Percentiles rank a stretch among this genome's conserved stretches.
Conservation (phyloP, 2,329 filamentous ascomycete species). For the Aschersonia sp. region DNA sequence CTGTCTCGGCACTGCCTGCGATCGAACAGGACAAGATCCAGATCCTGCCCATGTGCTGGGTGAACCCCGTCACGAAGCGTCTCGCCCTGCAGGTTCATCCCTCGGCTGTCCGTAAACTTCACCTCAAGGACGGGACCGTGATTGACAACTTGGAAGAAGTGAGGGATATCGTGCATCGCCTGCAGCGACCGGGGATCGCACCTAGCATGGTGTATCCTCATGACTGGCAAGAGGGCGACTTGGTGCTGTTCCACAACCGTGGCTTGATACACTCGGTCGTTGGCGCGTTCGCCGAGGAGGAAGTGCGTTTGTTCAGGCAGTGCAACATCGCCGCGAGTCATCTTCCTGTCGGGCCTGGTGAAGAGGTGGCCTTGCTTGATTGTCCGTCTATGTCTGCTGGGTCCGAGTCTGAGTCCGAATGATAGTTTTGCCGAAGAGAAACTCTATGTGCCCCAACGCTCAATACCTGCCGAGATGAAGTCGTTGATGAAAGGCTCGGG, state of each 20-base stretch:
- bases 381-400: not conserved
- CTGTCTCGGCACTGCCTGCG: conserved; percentile 42
- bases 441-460: too few species aligned
- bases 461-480: too few species aligned
- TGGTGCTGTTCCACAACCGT: conserved; percentile 67
- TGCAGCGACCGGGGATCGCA: conserved; percentile 60
- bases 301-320: conserved; percentile 62
- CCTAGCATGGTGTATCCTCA: conserved; percentile 56
- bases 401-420: too few species aligned
- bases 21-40: conserved; percentile 54
- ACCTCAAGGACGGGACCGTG: conserved; percentile 49
- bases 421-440: too few species aligned
- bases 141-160: conserved; percentile 55
- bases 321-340: conserved; percentile 62
- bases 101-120: conserved; percentile 53
- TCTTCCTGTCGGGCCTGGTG: conserved; percentile 33
- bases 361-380: not conserved
- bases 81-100: conserved; percentile 64
- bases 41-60: conserved; percentile 63
- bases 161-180: conserved; percentile 49
- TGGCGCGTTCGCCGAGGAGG: conserved; percentile 57
- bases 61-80: conserved; percentile 54
- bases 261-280: conserved; percentile 63
- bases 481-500: too few species aligned
- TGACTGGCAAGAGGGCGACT: conserved; percentile 63